Base-by-base conservation (phyloP, 352 stramenopile genomes). In the Pythium guiyangense region DNA sequence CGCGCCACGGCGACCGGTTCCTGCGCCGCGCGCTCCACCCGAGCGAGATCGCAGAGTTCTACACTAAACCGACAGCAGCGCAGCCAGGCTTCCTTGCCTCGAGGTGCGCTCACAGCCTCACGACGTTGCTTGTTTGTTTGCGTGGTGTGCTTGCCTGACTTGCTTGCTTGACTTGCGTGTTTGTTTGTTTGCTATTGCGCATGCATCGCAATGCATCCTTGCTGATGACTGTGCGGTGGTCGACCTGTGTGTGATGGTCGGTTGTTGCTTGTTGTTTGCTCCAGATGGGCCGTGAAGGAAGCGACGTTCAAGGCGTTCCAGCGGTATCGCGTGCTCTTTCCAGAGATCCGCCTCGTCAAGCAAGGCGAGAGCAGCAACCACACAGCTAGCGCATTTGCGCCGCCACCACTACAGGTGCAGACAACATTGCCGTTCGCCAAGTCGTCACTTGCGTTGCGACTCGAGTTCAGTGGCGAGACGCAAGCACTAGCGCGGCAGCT, bases 261-360 rank as follows among this genome's bases (percentile, higher is more conserved):
- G 22, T 22, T 22, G 22, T 22, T 22, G 22, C 22, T 22, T 22
- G 22, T 29, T 14, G 12, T 37, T 17, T 51, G 12, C 44, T 20
- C 17, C 44, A 79, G 84, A 45, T 94, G 85, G 85, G 85, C 85
- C 8, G 69, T 85, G 22, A 94, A 94, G 52, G 85, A 94, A 60
- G 85, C 85, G 20, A 79, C 79, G 17, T 90, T 82, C 66, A 94
- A 94, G 58, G 85, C 85, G 4, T 94, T 94, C 58, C 79, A 88
- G 56, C 64, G 70, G 15, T 90, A 87, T 51, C 82, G 85, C 29
- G 73, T 94, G 49, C 70, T 77, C 26, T 94, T 94, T 59, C 82
- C 82, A 4, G 85, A 94, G 54, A 86, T 94, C 35, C 53, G 69
- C 40, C 37, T 80, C 46, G 54, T 57, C 10, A 53, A 55, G 12